Conservation (phyloP, 2,329 filamentous ascomycete species). For the Colletotrichum sojae region DNA sequence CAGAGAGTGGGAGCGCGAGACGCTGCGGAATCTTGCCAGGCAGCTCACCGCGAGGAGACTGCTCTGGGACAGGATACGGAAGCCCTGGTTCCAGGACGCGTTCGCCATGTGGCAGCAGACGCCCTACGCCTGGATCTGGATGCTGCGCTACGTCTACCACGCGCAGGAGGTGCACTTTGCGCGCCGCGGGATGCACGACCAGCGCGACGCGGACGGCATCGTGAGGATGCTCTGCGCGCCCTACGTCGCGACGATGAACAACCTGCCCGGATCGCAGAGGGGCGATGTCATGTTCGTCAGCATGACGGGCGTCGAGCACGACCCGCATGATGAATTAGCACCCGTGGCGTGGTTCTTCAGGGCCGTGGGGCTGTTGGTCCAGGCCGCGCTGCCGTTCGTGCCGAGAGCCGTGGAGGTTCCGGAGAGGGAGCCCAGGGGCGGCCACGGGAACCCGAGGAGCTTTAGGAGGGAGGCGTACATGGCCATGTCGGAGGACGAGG, state of each 20-base stretch:
- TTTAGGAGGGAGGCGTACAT: no score
- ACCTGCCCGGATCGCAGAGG: no score
- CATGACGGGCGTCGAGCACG: neutral
- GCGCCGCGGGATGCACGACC: constrained; percentile 1
- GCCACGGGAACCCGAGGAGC: neutral
- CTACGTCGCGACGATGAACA: neutral
- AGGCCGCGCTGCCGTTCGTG: constrained; percentile 19
- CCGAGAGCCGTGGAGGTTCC: neutral
- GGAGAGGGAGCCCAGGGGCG: neutral
- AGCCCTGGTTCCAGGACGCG: constrained; percentile 23
- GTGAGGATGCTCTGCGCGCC: neutral
- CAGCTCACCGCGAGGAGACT: constrained; percentile 5
- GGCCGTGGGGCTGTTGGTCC: constrained; percentile 19
- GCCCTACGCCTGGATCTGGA: constrained; percentile 11
- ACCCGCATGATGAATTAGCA: neutral
- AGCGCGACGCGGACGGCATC: neutral
- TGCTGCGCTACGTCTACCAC: neutral
- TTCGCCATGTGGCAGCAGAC: constrained; percentile 34
- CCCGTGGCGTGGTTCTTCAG: constrained; percentile 34
- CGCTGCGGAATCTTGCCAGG: neutral
- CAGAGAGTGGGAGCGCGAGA: neutral
- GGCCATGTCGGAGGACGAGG: no score
- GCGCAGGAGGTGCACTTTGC: neutral
- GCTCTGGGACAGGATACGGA: neutral
- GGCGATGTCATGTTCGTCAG: neutral